These are phyloP conservation scores for Agrocybe chaxingu DNA, from an alignment of 768 basidiomycete species.

Conservation along the genomic window DNA sequence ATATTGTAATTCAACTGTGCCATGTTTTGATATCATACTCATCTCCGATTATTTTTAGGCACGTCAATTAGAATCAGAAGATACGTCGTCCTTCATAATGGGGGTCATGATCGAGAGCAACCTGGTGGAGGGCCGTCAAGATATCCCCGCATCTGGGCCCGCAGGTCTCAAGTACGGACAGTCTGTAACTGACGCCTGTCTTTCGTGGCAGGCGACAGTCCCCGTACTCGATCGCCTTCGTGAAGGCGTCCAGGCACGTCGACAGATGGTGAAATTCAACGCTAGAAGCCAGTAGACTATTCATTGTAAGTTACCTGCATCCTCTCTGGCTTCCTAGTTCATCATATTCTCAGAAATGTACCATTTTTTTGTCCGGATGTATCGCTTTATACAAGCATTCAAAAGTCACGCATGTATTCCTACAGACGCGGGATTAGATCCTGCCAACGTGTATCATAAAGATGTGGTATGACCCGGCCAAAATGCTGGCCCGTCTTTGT, in stretches of 20 bases:
- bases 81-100: conserved; percentile 74
- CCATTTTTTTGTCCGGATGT: not conserved
- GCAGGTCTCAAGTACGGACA: conserved; percentile 76
- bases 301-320: not conserved
- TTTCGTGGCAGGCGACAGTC: conserved; percentile 88
- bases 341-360: not conserved
- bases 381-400: not conserved
- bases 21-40: not conserved
- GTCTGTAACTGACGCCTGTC: conserved; percentile 86
- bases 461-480: conserved; percentile 12
- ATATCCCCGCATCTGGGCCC: conserved; percentile 73
- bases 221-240: conserved; percentile 80
- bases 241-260: conserved; percentile 80
- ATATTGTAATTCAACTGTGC: conserved; percentile 60
- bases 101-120: conserved; percentile 97
- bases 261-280: conserved; percentile 40
- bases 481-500: conserved; percentile 37
- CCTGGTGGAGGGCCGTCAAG: conserved; percentile 82
- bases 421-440: not conserved
- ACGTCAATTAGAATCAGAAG: conserved; percentile 65
- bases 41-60: conserved; percentile 43
- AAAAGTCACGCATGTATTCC: not conserved
- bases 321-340: not conserved
- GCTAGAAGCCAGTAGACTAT: conserved; percentile 10
- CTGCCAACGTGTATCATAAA: not conserved